Evolutionary conservation across 2,329 filamentous ascomycete species (phyloP).

Genomic region (Hirsutella minnesotensis): DNA sequence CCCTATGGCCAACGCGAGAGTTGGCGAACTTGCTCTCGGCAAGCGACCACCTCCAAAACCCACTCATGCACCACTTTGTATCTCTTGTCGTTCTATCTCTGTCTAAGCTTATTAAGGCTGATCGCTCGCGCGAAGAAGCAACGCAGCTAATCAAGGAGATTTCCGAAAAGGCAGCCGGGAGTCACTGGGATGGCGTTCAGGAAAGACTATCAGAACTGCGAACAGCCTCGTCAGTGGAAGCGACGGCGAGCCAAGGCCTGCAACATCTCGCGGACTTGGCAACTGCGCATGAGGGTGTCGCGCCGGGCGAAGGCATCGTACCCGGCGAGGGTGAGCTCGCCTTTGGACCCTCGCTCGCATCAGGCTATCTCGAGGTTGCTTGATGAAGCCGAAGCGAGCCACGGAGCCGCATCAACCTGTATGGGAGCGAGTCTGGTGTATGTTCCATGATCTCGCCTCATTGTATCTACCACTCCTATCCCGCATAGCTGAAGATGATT

Average conservation of each 20-base stretch:
- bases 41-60: constrained; percentile 43
- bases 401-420: too few relatives aligned
- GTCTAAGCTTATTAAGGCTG: constrained; percentile 42
- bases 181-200: constrained; percentile 45
- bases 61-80: constrained; percentile 56
- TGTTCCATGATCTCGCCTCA: too few relatives aligned
- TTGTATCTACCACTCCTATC: too few relatives aligned
- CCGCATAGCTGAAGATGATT: too few relatives aligned
- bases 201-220: constrained; percentile 24
- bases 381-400: too few relatives aligned
- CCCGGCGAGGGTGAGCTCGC: constrained; percentile 17
- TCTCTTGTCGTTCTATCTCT: constrained; percentile 49
- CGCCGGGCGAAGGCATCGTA: constrained; percentile 15
- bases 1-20: constrained; percentile 48
- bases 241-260: constrained; percentile 38
- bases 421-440: too few relatives aligned
- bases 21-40: constrained; percentile 45
- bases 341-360: constrained; percentile 20
- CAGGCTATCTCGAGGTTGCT: constrained; percentile 23
- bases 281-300: constrained; percentile 27
- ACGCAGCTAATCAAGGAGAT: constrained; percentile 42
- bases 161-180: constrained; percentile 36
- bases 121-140: constrained; percentile 46
- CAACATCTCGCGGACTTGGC: constrained; percentile 50
- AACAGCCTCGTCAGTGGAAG: constrained; percentile 21